A percentile compares a stretch with the other conserved stretches of the same genome.
These are phyloP conservation scores for Trichocomaceae sp. DNA, from an alignment of 2,329 filamentous ascomycete species.

Conservation along the genomic window DNA sequence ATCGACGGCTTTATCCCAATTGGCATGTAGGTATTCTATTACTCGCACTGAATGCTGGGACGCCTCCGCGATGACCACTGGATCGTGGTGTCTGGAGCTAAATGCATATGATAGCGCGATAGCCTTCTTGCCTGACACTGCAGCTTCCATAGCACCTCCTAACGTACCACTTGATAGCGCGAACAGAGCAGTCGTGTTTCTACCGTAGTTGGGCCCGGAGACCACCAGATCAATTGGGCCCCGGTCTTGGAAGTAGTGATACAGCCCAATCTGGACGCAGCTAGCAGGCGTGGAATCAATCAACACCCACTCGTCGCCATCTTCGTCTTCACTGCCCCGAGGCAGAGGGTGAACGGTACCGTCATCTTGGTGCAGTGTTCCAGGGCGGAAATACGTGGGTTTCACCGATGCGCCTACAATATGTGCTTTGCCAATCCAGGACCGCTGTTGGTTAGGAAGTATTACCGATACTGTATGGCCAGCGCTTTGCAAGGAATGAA, in stretches of 20 bases:
- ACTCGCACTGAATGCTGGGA: slow-evolving; percentile 67
- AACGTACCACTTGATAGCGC: slow-evolving; percentile 70
- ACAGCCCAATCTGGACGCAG: slow-evolving; percentile 74
- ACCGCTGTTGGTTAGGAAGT: slow-evolving; percentile 83
- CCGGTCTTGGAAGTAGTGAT: slow-evolving; percentile 68
- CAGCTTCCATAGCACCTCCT: slow-evolving; percentile 70
- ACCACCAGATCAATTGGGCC: slow-evolving; percentile 70
- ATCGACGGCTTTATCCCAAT: slow-evolving; percentile 69
- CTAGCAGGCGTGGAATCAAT: slow-evolving; percentile 75
- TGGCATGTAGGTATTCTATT: slow-evolving; percentile 68
- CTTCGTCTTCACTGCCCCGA: slow-evolving; percentile 46
- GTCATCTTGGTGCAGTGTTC: slow-evolving; percentile 55
- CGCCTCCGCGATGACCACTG: slow-evolving; percentile 69
- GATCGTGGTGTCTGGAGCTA: slow-evolving; percentile 76
- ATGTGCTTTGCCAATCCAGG: slow-evolving; percentile 98
- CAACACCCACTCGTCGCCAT: slow-evolving; percentile 70
- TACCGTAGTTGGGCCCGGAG: slow-evolving; percentile 74
- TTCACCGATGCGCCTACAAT: slow-evolving; percentile 84
- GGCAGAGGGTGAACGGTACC: slow-evolving; percentile 61
- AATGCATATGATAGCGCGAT: slow-evolving; percentile 90
- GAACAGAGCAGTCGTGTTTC: slow-evolving; percentile 75
- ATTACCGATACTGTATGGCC: slow-evolving; percentile 89
- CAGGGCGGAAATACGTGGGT: slow-evolving; percentile 73
- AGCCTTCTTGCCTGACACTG: slow-evolving; percentile 60
- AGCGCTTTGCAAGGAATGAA: slow-evolving; percentile 61